Conservation (phyloP, 345 rosid species). For the Carallia pectinifolia region DNA sequence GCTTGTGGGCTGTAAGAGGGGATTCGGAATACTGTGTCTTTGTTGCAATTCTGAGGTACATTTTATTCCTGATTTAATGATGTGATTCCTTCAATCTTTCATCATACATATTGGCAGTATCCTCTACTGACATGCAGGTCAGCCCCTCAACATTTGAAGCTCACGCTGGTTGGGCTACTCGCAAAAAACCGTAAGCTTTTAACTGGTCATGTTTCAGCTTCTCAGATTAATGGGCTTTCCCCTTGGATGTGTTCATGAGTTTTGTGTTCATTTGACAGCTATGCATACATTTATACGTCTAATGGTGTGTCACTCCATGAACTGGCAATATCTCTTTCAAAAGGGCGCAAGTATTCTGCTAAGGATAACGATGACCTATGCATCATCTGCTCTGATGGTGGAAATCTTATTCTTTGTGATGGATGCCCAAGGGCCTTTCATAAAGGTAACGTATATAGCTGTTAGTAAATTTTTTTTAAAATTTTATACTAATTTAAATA, state of each 20-base stretch:
- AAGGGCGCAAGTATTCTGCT: slow-evolving; percentile 72
- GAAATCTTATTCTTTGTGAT: slow-evolving; percentile 87
- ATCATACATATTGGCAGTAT: background rate
- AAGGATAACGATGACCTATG: slow-evolving; percentile 81
- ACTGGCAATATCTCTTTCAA: slow-evolving; percentile 83
- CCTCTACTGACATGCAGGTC: slow-evolving; percentile 22
- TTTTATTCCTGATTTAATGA: slow-evolving; percentile 1
- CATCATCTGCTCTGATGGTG: slow-evolving; percentile 94
- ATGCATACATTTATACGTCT: slow-evolving; percentile 88
- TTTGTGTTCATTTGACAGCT: slow-evolving; percentile 46
- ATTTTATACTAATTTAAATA: too few relatives aligned
- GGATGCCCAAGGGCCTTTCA: slow-evolving; percentile 99
- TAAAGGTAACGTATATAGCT: slow-evolving; percentile 51
- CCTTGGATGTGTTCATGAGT: background rate
- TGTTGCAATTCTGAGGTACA: slow-evolving; percentile 34
- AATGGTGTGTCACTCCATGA: slow-evolving; percentile 98
- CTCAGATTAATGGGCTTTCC: background rate
- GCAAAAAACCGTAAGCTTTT: slow-evolving; percentile 29
- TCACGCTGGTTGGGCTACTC: slow-evolving; percentile 38
- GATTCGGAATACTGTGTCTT: slow-evolving; percentile 27
- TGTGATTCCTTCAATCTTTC: background rate
- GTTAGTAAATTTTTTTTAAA: background rate
- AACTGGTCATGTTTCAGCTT: background rate
- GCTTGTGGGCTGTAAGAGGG: slow-evolving; percentile 34
- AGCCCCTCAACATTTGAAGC: slow-evolving; percentile 37